Percentiles rank a stretch among this genome's conserved stretches.
These are phyloP conservation scores for Candida nitratophila DNA, from an alignment of 805 yeast species.

Conservation along the genomic window DNA sequence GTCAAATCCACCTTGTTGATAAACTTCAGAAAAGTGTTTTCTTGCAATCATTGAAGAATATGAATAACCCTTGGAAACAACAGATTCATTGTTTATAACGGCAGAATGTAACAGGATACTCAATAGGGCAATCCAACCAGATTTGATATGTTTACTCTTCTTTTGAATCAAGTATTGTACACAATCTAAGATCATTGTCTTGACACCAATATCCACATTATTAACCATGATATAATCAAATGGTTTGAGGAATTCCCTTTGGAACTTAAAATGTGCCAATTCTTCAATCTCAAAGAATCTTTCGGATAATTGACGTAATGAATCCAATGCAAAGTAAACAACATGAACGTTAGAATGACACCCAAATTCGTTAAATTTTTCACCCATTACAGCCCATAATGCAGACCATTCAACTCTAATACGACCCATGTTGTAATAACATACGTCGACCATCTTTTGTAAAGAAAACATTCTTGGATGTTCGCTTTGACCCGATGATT, in stretches of 20 bases:
- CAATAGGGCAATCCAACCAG: constrained; percentile 93
- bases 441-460: constrained; percentile 94
- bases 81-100: constrained; percentile 43
- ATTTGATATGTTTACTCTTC: constrained; percentile 65
- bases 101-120: constrained; percentile 75
- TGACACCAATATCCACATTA: constrained; percentile 62
- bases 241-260: constrained; percentile 87
- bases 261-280: constrained; percentile 91
- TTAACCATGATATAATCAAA: constrained; percentile 72
- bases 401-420: constrained; percentile 96
- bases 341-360: constrained; percentile 70
- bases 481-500: constrained; percentile 71
- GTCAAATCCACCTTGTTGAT: constrained; percentile 59
- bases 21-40: constrained; percentile 55
- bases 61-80: constrained; percentile 59
- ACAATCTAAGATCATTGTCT: constrained; percentile 87
- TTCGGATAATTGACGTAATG: constrained; percentile 86
- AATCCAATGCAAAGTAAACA: constrained; percentile 87
- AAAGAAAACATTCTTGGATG: constrained; percentile 89
- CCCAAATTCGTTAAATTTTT: constrained; percentile 78
- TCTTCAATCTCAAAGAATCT: constrained; percentile 92
- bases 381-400: constrained; percentile 91
- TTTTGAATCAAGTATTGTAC: constrained; percentile 77
- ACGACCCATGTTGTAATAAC: constrained; percentile 95
- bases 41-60: constrained; percentile 55